phyloP scores from a whole-genome alignment of 2,329 filamentous ascomycete genomes.

The Penicillium sp. region DNA sequence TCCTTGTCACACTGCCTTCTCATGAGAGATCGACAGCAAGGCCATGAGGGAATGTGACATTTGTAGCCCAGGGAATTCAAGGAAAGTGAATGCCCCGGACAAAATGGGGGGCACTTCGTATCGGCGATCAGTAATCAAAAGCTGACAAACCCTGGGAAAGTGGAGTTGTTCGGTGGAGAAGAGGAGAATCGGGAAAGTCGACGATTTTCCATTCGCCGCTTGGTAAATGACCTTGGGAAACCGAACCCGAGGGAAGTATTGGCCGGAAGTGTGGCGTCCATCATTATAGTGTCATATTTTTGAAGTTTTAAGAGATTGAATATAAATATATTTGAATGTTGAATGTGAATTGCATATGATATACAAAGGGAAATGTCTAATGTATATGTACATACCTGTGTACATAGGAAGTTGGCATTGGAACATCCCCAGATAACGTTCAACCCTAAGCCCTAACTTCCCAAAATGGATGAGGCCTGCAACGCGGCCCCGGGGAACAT shows the following conservation, averaged over 20 bases:
- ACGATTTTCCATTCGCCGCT: constrained; percentile 5
- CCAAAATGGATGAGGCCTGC: constrained; percentile 24
- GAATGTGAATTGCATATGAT: not conserved
- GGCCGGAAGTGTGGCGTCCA: not conserved
- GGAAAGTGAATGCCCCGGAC: constrained; percentile 12
- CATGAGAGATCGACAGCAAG: constrained; percentile 15
- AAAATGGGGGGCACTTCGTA: constrained; percentile 5
- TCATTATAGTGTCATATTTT: not conserved
- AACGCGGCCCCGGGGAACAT: not conserved
- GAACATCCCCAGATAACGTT: not conserved
- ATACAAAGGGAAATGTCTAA: not conserved
- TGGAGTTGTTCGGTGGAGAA: constrained; percentile 3
- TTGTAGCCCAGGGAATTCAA: not conserved
- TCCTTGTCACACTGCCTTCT: constrained; percentile 7
- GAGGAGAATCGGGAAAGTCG: constrained; percentile 9
- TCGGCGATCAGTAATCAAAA: constrained; percentile 24
- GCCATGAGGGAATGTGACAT: constrained; percentile 24
- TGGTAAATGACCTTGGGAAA: not conserved
- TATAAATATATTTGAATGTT: not conserved
- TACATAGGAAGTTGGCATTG: too few relatives aligned
- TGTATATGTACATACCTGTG: too few relatives aligned
- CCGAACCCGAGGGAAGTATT: not conserved
- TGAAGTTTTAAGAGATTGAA: not conserved
- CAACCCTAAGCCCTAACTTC: constrained; percentile 34
- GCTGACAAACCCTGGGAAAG: constrained; percentile 31